Conservation (phyloP, 371 early-diverging fungal genomes). For the Mortierella sp. region DNA sequence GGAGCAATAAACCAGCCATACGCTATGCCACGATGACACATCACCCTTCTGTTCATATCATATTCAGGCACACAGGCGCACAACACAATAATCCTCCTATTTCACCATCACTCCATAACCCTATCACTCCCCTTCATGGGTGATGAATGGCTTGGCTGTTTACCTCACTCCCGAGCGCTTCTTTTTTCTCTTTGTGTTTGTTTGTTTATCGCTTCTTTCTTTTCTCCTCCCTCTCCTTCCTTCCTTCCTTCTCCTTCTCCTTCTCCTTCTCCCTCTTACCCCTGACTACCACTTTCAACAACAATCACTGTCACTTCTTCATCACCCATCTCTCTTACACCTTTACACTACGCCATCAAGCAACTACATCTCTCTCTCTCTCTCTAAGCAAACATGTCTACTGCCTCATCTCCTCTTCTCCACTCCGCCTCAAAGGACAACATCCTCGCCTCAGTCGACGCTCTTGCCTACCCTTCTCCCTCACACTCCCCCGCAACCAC, state of each 20-base stretch:
- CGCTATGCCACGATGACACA: constrained; percentile 4
- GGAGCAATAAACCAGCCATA: neutral
- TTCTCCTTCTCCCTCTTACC: neutral
- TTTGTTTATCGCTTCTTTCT: neutral
- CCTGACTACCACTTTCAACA: neutral
- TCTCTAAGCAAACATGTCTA: constrained; percentile 7
- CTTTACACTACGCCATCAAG: neutral
- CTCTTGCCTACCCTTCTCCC: constrained; percentile 38
- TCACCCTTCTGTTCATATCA: neutral
- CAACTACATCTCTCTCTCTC: neutral
- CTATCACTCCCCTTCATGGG: neutral
- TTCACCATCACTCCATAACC: neutral
- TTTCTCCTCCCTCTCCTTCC: neutral
- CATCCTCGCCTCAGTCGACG: neutral
- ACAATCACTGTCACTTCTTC: neutral
- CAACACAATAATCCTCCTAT: neutral
- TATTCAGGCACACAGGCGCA: neutral
- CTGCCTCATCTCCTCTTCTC: neutral
- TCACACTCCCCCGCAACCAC: constrained; percentile 42
- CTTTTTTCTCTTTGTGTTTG: neutral
- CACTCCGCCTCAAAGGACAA: constrained; percentile 21
- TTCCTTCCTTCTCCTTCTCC: neutral
- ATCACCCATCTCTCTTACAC: neutral
- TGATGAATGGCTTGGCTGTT: constrained; percentile 12
- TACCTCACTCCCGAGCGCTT: neutral